These are phyloP conservation scores for Sporothrix globosa DNA, from an alignment of 2,329 filamentous ascomycete genomes.

Conservation along the genomic window DNA sequence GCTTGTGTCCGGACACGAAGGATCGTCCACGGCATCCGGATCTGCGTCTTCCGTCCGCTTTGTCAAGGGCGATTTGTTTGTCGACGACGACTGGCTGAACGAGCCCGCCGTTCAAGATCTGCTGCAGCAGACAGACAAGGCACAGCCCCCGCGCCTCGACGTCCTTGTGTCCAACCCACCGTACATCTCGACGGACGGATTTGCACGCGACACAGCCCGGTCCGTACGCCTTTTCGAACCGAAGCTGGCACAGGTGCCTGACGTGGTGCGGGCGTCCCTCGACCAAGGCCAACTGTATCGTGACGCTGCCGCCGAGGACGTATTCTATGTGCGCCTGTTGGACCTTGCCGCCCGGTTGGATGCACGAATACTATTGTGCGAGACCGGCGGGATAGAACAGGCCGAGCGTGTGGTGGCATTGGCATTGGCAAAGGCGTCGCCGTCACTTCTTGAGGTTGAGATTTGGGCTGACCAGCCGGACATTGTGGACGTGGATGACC, in stretches of 20 bases:
- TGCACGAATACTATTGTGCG: conserved; percentile 65
- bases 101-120: background rate
- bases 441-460: conserved; percentile 53
- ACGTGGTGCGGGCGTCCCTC: background rate
- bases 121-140: background rate
- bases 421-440: conserved; percentile 41
- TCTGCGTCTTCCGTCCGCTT: conserved; percentile 30
- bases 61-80: conserved; percentile 50
- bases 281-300: background rate
- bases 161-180: conserved; percentile 87
- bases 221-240: conserved; percentile 86
- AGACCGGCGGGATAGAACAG: conserved; percentile 72
- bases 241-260: conserved; percentile 71
- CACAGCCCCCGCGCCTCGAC: conserved; percentile 49
- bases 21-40: background rate
- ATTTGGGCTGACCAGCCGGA: conserved; percentile 74
- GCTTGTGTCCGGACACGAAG: conserved; percentile 9
- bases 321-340: conserved; percentile 71
- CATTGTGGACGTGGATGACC: conserved; percentile 39
- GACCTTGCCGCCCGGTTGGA: conserved; percentile 54
- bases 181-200: conserved; percentile 74
- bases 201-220: conserved; percentile 64
- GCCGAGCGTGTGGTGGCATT: conserved; percentile 64
- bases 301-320: conserved; percentile 47
- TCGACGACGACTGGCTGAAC: conserved; percentile 44